Base-by-base conservation (phyloP, 768 basidiomycete genomes). In the Hypsizygus marmoreus region DNA sequence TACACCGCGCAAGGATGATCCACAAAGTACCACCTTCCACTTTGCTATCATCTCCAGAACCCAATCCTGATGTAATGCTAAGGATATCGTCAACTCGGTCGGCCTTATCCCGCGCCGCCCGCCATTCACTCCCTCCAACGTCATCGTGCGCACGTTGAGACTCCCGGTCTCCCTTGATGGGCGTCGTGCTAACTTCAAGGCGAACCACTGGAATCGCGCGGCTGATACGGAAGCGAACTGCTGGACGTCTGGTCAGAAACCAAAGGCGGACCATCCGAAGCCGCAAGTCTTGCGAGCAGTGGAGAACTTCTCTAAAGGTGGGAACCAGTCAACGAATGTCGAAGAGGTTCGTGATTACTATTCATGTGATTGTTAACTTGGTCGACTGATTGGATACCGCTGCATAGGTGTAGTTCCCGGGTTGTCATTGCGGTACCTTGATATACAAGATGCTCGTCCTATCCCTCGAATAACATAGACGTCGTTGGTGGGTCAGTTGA, bases 61-160 rank as follows among this genome's bases (percentile, higher is more conserved):
- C 41, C 20, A 4, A 26, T 16, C 12, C 4, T 40, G 5, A 6
- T 16, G 33, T 19, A 8, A 23, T 22, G 31, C 10, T n/a, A 80
- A 77, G 77, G 80, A 82, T 52, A 81, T 78, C 0, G 79, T 82
- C 20, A 72, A 72, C 14, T 78, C 78, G 0, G 78, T 81, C 7
- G 79, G 77, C 7, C 47, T 73, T 22, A 58, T 77, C 49, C 63
- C 70, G 1, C 64, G 64, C 4, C 60, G 68, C 4, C 69, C 80
- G 4, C 79, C 77, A 0, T 80, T 77, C 48, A 72, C 74, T 4
- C 65, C 67, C 3, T 69, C 68, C 7, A 77, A 79, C 36, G 65
- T 67, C 3, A 71, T 71, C 47, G 73, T 56, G 31, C 35, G 40
- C 16, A 47, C 53, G n/a, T 57, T 57, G 40, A 33, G 56, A 11